Evolutionary conservation across 1,284 basidiomycete species (phyloP), one percentile per base, ranked within the genome.

Genomic region (Agaricales sp.): DNA sequence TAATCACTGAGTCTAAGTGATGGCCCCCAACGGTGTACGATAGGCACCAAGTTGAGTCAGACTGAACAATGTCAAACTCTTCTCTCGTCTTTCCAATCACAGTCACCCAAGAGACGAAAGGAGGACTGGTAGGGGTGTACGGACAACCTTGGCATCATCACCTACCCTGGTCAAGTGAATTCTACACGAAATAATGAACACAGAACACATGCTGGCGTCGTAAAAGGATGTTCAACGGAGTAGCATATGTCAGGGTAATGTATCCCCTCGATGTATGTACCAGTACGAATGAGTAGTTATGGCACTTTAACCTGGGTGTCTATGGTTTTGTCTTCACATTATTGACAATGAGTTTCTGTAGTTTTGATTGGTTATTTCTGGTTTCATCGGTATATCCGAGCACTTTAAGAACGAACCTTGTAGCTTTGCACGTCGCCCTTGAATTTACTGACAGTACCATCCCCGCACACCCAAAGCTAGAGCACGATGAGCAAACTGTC

Each of bases 381-480:
- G 13, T 16, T 4, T 4, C 30, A 19, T 19, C 22, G 20, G 22
- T 19, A 12, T 44, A 14, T 44, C 11, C 43, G 13, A 30, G 14
- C 18, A n/a, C 13, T 48, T 19, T 20, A 51, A 38, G 45, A 49
- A 51, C 21, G 30, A 22, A 81, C 85, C 85, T 97, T 97, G 74
- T 97, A 97, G 41, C 79, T 81, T 55, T 90, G 79, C 1, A 97
- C 94, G 59, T 95, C 91, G 45, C 93, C 93, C 62, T 70, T 77
- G 74, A 94, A 96, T 65, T 92, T 92, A 51, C 69, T 70, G 18
- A 92, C 88, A 1, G 82, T 84, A 23, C 80, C 83, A 58, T 95
- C 88, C 14, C 83, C 87, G 59, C 92, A 96, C 1, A 98, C 93
- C 87, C 87, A 92, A 14, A 92, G 70, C 84, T 92, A 61, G 20